Conservation (phyloP, 768 basidiomycete species). For the Pseudohyphozyma bogoriensis region DNA sequence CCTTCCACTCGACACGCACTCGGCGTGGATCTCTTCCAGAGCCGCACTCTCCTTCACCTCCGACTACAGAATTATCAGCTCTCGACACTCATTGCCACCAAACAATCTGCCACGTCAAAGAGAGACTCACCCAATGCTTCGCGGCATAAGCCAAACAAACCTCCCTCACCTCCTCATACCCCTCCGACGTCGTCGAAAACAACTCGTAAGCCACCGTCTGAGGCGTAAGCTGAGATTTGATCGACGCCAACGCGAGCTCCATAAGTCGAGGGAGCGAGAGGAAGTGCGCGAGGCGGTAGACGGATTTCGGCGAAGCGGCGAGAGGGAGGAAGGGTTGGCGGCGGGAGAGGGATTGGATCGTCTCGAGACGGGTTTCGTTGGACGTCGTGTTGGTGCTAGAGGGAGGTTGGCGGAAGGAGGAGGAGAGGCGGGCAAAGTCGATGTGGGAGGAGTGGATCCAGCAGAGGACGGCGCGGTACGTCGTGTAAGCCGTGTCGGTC, state of each 20-base stretch:
- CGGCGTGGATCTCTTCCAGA: too few species aligned
- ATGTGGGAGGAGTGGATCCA: neutral
- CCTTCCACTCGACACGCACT: too few species aligned
- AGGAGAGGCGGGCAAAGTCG: neutral
- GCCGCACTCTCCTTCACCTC: too few species aligned
- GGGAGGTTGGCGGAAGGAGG: neutral
- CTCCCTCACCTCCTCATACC: neutral
- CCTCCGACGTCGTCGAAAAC: neutral
- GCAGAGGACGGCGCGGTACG: conserved; percentile 7
- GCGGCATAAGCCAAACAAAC: neutral
- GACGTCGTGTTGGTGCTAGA: too few species aligned
- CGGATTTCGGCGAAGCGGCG: conserved; percentile 4
- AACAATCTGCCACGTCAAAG: too few species aligned
- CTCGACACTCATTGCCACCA: too few species aligned
- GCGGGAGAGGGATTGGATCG: too few species aligned
- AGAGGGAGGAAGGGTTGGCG: conserved; percentile 1
- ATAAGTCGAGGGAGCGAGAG: neutral
- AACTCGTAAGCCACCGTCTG: neutral
- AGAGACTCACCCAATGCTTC: too few species aligned
- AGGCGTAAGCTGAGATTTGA: neutral
- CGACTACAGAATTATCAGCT: too few species aligned
- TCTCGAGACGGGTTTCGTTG: too few species aligned
- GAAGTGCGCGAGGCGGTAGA: conserved; percentile 15
- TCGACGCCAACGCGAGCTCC: neutral
- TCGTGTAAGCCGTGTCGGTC: neutral